Conservation (phyloP, 2,329 filamentous ascomycete species). For the Fusarium sp. region DNA sequence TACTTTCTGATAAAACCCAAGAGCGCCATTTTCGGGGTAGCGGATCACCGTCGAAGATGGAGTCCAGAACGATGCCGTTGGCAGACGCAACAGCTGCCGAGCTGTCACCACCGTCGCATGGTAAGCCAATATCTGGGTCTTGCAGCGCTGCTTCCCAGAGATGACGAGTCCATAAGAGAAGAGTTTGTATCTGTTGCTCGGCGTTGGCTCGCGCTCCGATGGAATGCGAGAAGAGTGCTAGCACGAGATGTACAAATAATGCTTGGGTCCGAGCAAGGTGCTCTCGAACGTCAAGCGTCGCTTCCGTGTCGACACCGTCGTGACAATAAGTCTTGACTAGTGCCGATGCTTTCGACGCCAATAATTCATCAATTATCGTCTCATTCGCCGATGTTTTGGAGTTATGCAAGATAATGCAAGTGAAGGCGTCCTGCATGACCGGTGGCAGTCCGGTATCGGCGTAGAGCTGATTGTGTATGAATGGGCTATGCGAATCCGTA, state of each 20-base stretch:
- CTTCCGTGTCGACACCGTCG: fast-evolving
- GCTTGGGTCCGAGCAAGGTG: constrained; percentile 10
- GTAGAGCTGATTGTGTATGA: constrained; percentile 19
- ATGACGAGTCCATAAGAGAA: neutral
- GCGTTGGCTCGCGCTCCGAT: neutral
- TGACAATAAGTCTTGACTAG: neutral
- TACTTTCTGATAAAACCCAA: constrained; percentile 15
- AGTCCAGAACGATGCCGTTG: neutral
- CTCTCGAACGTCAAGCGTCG: neutral
- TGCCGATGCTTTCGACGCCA: neutral
- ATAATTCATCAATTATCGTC: neutral
- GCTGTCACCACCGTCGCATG: neutral
- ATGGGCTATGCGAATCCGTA: neutral
- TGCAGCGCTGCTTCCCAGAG: constrained; percentile 14
- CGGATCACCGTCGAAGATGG: neutral
- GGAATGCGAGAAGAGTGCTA: neutral
- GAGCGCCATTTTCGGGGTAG: constrained; percentile 6
- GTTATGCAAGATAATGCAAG: neutral
- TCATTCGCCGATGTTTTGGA: neutral
- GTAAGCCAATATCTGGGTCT: neutral
- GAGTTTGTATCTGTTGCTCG: neutral
- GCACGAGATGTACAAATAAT: neutral
- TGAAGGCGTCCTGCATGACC: constrained; percentile 6
- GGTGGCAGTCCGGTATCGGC: neutral
- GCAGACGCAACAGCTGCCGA: neutral